These are phyloP conservation scores for Boletellus deceptivus DNA, from an alignment of 1,284 basidiomycete genomes.

Conservation along the genomic window DNA sequence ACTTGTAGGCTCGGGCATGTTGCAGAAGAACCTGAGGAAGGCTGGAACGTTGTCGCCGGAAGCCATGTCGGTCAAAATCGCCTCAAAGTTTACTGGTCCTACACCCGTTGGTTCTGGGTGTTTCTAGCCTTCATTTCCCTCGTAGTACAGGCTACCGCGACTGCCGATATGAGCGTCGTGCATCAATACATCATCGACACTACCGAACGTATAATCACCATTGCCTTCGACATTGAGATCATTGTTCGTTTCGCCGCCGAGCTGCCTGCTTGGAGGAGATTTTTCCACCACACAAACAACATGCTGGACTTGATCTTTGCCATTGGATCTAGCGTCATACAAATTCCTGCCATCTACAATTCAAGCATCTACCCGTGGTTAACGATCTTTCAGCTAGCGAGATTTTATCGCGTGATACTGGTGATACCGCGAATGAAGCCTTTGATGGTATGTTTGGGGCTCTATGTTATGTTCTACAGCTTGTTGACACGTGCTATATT, in stretches of 20 bases:
- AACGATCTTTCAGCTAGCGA: slow-evolving; percentile 82
- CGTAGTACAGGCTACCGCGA: slow-evolving; percentile 76
- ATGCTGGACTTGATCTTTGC: slow-evolving; percentile 84
- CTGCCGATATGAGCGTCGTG: slow-evolving; percentile 48
- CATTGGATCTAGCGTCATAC: slow-evolving; percentile 76
- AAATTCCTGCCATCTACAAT: slow-evolving; percentile 76
- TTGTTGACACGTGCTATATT: slow-evolving; percentile 10
- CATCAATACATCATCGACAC: slow-evolving; percentile 55
- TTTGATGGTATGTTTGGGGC: slow-evolving; percentile 54
- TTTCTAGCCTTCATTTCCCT: slow-evolving; percentile 72
- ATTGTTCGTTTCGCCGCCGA: slow-evolving; percentile 70
- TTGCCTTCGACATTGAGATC: slow-evolving; percentile 90
- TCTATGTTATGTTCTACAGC: not conserved
- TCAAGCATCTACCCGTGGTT: slow-evolving; percentile 85
- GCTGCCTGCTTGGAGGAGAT: slow-evolving; percentile 81
- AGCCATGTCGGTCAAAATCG: slow-evolving; percentile 45
- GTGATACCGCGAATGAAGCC: slow-evolving; percentile 85
- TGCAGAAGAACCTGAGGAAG: slow-evolving; percentile 55
- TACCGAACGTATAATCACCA: slow-evolving; percentile 78
- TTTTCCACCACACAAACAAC: slow-evolving; percentile 72
- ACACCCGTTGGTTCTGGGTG: slow-evolving; percentile 76
- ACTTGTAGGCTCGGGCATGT: slow-evolving; percentile 43
- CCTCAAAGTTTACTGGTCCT: slow-evolving; percentile 55
- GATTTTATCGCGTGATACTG: slow-evolving; percentile 94
- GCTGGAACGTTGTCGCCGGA: slow-evolving; percentile 34